Conservation (phyloP, 345 rosid genomes). For the Syzygium jambos region DNA sequence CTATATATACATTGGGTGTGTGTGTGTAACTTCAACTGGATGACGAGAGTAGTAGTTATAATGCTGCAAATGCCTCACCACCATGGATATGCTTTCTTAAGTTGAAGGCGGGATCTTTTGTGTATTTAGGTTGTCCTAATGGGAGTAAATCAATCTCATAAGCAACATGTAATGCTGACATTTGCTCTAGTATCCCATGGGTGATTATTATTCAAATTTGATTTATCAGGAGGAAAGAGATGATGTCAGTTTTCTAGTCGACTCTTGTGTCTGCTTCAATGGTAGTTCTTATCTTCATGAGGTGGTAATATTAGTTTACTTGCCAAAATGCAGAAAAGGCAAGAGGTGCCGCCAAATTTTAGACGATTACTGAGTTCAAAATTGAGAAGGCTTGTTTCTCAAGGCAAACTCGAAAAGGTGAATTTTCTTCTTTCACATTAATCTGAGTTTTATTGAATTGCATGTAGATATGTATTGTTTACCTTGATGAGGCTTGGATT, state of each 20-base stretch:
- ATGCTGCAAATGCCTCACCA: not conserved
- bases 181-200: not conserved
- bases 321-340: conserved; percentile 45
- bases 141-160: not conserved
- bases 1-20: not conserved
- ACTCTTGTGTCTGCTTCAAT: not conserved
- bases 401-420: conserved; percentile 71
- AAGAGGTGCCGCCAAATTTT: conserved; percentile 51
- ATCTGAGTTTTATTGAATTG: not conserved
- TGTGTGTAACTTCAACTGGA: not conserved
- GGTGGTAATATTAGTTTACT: not conserved
- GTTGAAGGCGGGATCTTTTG: not conserved
- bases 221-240: not conserved
- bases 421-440: not conserved
- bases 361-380: conserved; percentile 53
- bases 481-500: not conserved
- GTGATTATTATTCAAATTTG: not conserved
- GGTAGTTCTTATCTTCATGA: not conserved
- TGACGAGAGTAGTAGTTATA: not conserved
- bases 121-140: not conserved
- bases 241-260: not conserved
- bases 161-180: not conserved
- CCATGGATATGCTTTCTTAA: not conserved
- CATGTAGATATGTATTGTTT: not conserved
- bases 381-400: conserved; percentile 64